These are phyloP conservation scores for Vitis riparia DNA, from an alignment of 164 flowering plant species.

Conservation along the genomic window DNA sequence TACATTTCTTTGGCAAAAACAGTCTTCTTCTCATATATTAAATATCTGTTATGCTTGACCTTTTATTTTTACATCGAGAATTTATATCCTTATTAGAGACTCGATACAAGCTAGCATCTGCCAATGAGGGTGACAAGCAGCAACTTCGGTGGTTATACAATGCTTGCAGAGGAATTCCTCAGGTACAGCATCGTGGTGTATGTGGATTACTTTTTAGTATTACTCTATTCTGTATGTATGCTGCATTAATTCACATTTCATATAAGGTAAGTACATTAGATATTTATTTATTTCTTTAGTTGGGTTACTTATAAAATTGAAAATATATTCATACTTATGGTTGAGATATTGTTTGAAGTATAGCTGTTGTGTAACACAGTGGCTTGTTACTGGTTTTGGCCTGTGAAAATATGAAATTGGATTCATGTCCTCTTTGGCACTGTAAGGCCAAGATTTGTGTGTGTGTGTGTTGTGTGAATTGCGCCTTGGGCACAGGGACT, in stretches of 20 bases:
- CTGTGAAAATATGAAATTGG: too few species aligned
- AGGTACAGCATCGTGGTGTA: slow-evolving; percentile 1
- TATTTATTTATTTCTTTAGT: neutral
- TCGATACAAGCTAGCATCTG: slow-evolving; percentile 16
- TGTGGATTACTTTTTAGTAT: too few species aligned
- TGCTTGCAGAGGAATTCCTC: slow-evolving; percentile 16
- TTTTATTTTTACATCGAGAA: neutral
- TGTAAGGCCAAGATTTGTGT: too few species aligned
- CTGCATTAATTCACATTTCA: neutral
- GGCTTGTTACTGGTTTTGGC: neutral
- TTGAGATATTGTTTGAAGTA: neutral
- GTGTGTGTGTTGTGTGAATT: too few species aligned
- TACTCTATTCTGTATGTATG: neutral
- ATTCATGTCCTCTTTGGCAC: too few species aligned
- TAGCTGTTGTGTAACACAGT: too few species aligned
- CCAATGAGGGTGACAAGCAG: slow-evolving; percentile 12
- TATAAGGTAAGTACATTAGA: too few species aligned
- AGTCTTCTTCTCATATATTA: neutral
- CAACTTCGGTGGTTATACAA: slow-evolving; percentile 11
- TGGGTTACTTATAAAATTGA: neutral
- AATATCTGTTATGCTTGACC: neutral
- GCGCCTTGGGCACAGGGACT: too few species aligned
- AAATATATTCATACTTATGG: neutral
- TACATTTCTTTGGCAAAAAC: neutral
- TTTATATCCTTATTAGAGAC: neutral